Conservation (phyloP, 768 basidiomycete species). For the Rhodotorula toruloides region DNA sequence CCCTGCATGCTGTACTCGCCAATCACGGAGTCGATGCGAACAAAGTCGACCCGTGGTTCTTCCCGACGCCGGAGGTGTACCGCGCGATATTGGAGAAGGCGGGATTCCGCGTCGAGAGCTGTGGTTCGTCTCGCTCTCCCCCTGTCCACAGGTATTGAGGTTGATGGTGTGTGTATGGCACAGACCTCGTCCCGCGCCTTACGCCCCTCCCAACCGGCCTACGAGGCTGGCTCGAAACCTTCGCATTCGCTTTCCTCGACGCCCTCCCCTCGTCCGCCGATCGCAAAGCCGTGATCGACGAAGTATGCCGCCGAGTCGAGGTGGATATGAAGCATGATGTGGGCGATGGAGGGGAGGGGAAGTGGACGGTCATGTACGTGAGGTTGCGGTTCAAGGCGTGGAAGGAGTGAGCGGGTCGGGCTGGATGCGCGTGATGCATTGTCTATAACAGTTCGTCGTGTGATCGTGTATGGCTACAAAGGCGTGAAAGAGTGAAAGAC, state of each 20-base stretch:
- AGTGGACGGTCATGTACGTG: conserved; percentile 69
- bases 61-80: conserved; percentile 68
- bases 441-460: neutral
- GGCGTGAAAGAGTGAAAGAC: neutral
- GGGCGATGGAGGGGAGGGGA: conserved; percentile 43
- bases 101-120: conserved; percentile 57
- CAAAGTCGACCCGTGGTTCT: conserved; percentile 73
- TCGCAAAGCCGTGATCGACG: conserved; percentile 57
- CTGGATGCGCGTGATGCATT: neutral
- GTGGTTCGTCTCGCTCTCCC: conserved; percentile 51
- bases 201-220: conserved; percentile 46
- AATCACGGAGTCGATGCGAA: conserved; percentile 58
- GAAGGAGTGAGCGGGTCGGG: conserved; percentile 8
- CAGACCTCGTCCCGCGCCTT: conserved; percentile 45
- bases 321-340: conserved; percentile 25
- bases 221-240: conserved; percentile 63
- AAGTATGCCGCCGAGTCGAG: conserved; percentile 37
- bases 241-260: conserved; percentile 59
- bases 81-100: conserved; percentile 55
- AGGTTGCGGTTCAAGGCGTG: conserved; percentile 56
- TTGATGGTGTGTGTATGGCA: neutral
- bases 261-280: conserved; percentile 53
- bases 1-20: conserved; percentile 56
- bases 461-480: neutral
- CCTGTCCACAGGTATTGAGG: conserved; percentile 52